Percentiles rank a stretch among this genome's conserved stretches.
Conservation (phyloP, 2,329 filamentous ascomycete genomes). For the Domatiomyces globalis region DNA sequence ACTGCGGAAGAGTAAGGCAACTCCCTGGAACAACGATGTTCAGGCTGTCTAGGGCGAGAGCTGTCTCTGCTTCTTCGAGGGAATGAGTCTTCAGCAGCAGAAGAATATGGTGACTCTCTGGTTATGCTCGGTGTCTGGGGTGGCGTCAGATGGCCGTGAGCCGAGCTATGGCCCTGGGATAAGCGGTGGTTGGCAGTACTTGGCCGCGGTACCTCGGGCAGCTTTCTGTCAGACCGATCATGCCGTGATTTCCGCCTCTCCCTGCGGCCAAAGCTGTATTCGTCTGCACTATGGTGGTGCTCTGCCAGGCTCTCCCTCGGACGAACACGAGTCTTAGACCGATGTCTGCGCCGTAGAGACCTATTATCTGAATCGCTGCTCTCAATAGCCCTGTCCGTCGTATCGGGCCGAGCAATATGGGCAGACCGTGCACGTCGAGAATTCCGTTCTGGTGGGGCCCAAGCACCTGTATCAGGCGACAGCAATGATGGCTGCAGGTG, state of each 20-base stretch:
- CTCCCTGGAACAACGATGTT: conserved; percentile 6
- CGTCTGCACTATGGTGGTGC: neutral
- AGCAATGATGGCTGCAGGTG: neutral
- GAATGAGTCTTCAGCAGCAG: conserved; percentile 2
- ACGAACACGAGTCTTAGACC: neutral
- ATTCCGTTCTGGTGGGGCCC: no score
- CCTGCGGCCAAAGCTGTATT: neutral
- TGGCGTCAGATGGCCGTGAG: conserved; percentile 12
- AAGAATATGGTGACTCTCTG: conserved; percentile 6
- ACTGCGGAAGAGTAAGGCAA: conserved; percentile 17
- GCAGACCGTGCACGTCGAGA: neutral
- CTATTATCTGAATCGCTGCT: neutral
- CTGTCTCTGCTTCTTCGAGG: conserved; percentile 1
- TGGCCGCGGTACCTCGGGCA: neutral
- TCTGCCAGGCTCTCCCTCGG: neutral
- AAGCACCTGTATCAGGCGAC: neutral
- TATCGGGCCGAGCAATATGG: neutral
- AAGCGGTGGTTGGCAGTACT: neutral
- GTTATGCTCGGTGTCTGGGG: conserved; percentile 11
- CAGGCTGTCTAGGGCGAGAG: neutral
- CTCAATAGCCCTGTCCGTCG: neutral
- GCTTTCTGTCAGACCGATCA: neutral
- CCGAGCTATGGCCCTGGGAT: conserved; percentile 6
- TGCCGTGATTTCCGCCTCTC: neutral
- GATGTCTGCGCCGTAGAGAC: neutral